Conservation (phyloP, 495 filamentous ascomycete species). For the Penicillium coprophilum region DNA sequence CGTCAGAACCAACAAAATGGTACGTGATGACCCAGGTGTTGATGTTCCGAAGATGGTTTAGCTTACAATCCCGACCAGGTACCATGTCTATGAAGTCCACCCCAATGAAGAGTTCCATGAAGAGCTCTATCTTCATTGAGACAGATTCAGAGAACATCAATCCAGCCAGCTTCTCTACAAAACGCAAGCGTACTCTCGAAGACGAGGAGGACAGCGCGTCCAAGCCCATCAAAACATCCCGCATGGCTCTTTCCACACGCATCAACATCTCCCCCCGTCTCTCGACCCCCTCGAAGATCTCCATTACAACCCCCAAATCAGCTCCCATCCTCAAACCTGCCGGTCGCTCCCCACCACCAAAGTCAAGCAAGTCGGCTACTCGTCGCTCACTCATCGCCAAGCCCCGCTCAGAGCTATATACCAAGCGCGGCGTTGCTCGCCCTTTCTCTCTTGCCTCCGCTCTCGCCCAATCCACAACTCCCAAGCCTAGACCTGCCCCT, state of each 20-base stretch:
- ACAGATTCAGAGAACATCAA: constrained; percentile 80
- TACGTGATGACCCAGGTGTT: constrained; percentile 26
- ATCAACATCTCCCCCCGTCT: constrained; percentile 32
- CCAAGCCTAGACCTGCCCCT: constrained; percentile 30
- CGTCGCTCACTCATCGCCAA: constrained; percentile 43
- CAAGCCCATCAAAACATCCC: constrained; percentile 47
- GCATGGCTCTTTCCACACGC: constrained; percentile 34
- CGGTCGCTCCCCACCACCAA: constrained; percentile 42
- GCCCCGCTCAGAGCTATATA: constrained; percentile 54
- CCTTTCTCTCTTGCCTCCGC: constrained; percentile 82
- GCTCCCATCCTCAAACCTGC: constrained; percentile 38
- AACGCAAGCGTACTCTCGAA: constrained; percentile 54
- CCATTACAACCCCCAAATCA: constrained; percentile 34
- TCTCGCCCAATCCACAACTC: constrained; percentile 46
- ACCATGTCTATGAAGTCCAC: constrained; percentile 19
- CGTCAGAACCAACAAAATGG: constrained; percentile 58
- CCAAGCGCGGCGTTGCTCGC: constrained; percentile 37
- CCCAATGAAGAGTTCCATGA: constrained; percentile 29
- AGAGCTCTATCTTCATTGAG: constrained; percentile 48
- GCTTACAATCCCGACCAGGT: constrained; percentile 19
- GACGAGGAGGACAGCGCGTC: constrained; percentile 53
- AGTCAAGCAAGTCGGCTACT: constrained; percentile 34
- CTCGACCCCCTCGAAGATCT: constrained; percentile 39
- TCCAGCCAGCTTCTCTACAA: constrained; percentile 64
- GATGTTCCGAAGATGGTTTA: not conserved